phyloP scores from a whole-genome alignment of 805 yeast genomes.

The Jamesozyma piceae region DNA sequence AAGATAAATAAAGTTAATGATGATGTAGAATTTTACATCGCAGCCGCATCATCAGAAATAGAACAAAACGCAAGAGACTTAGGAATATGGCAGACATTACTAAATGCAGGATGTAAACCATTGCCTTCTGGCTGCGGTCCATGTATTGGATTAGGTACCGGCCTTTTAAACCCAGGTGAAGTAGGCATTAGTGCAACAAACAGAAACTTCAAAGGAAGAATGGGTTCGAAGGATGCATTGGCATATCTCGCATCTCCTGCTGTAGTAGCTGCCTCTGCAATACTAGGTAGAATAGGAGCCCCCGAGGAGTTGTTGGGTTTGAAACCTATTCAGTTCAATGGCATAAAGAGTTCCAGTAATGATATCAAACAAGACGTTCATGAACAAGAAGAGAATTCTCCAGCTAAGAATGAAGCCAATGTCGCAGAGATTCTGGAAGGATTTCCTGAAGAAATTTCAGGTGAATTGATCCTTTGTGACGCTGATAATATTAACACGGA shows the following conservation, averaged over 20 bases:
- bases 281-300: constrained; percentile 86
- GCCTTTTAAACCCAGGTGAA: constrained; percentile 88
- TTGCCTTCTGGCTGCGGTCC: constrained; percentile 99
- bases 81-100: constrained; percentile 86
- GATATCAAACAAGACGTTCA: background rate
- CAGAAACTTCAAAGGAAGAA: constrained; percentile 97
- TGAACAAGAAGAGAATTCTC: constrained; percentile 9
- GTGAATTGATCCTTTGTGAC: constrained; percentile 89
- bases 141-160: constrained; percentile 95
- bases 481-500: constrained; percentile 97
- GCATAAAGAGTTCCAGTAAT: constrained; percentile 34
- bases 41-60: constrained; percentile 92
- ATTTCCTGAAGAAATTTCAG: constrained; percentile 80
- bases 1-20: constrained; percentile 60
- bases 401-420: constrained; percentile 28
- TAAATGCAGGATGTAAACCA: constrained; percentile 90
- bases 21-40: constrained; percentile 91
- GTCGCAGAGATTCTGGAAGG: constrained; percentile 75
- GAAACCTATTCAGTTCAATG: constrained; percentile 40
- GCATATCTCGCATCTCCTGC: constrained; percentile 97
- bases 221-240: constrained; percentile 95
- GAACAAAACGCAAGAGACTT: constrained; percentile 82
- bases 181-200: constrained; percentile 98
- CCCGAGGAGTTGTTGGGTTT: constrained; percentile 77
- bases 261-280: constrained; percentile 96